Base-by-base conservation (phyloP, 768 basidiomycete genomes). In the Lanmaoa pseudosensibilis region DNA sequence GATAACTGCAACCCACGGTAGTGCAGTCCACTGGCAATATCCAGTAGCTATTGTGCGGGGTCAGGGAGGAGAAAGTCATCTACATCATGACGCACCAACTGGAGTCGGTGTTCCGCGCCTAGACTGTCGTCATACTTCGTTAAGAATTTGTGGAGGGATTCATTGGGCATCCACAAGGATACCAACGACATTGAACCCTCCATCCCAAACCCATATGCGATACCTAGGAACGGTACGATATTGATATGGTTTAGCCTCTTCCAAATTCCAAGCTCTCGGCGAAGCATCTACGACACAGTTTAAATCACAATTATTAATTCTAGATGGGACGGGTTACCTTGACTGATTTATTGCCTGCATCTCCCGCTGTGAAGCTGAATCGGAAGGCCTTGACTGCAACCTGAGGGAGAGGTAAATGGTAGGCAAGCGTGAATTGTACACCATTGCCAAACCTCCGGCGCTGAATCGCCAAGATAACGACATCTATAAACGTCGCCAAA, bases 261-360 rank as follows among this genome's bases (percentile, higher is more conserved):
- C 72, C 71, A 73, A 32, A 72, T 68, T 12, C 61, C 64, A 7
- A 73, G 56, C 34, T 73, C 71, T 41, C 68, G 61, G 54, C 55
- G 63, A 37, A 69, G 40, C 50, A 68, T 56, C 72, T 69, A 5
- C 1, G 5, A 33, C 13, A 1, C 0, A 2, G 2, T 21, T 37
- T 0, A 7, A 10, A 13, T 4, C 8, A 9, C 1, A 39, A 5
- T 19, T 27, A 0, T 15, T 30, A 1, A 11, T 2, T 0, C 25
- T 1, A 3, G n/a, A 34, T 5, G 34, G 5, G 0, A 3, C 10
- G 10, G 2, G 7, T 39, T 48, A 63, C 58, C 53, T 55, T 57
- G 23, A 0, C 0, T 15, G 32, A 47, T 8, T 10, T 30, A n/a
- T 51, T 13, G 5, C 15, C 2, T 1, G 9, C 7, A 41, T 50